phyloP scores from a whole-genome alignment of 768 basidiomycete genomes.

The Pleurotus giganteus region DNA sequence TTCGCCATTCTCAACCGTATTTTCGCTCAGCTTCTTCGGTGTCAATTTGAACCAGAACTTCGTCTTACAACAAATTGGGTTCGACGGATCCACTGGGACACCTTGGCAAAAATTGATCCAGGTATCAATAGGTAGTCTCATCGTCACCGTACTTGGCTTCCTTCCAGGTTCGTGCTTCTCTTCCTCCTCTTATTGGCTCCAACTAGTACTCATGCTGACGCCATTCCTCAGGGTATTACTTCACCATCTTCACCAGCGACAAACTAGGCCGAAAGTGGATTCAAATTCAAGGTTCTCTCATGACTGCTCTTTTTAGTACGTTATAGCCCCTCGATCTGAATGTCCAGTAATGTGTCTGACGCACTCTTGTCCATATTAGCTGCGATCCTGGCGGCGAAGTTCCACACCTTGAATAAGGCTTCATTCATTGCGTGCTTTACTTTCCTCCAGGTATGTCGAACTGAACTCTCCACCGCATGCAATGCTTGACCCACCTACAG shows the following conservation, averaged over 20 bases:
- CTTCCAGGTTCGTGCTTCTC: constrained; percentile 50
- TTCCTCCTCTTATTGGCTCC: too few species aligned
- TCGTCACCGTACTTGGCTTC: constrained; percentile 65
- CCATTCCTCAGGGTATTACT: constrained; percentile 30
- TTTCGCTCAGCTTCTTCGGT: constrained; percentile 61
- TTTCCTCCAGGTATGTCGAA: constrained; percentile 48
- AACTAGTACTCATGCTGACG: background rate
- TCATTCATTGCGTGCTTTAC: constrained; percentile 73
- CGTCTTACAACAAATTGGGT: constrained; percentile 56
- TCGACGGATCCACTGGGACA: constrained; percentile 43
- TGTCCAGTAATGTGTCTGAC: background rate
- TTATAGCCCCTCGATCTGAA: constrained; percentile 9
- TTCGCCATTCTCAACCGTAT: background rate
- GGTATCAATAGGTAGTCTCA: constrained; percentile 48
- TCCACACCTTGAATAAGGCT: constrained; percentile 50
- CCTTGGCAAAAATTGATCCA: constrained; percentile 52
- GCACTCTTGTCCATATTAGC: constrained; percentile 32
- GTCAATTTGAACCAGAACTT: constrained; percentile 55
- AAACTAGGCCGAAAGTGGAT: constrained; percentile 72
- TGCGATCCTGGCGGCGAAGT: constrained; percentile 67
- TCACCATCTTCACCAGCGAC: constrained; percentile 68
- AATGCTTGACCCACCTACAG: constrained; percentile 20
- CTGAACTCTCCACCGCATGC: background rate
- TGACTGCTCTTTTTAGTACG: constrained; percentile 63
- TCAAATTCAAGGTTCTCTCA: constrained; percentile 72